Base-by-base conservation (phyloP, 768 basidiomycete species). In the Psilocybe azurescens region DNA sequence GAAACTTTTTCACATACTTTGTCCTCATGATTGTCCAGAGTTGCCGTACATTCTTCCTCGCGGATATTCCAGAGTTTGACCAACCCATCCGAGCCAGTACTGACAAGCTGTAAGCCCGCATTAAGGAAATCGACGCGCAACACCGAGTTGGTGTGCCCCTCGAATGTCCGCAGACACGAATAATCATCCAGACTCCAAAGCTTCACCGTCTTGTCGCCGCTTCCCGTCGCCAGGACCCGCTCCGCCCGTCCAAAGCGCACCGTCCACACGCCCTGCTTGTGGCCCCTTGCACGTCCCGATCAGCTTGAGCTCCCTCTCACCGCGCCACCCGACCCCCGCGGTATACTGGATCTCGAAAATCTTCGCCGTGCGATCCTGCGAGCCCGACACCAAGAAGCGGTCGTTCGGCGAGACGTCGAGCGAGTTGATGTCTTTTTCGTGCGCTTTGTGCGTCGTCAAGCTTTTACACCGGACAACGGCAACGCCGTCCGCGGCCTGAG, bases 371-470 rank as follows among this genome's bases (percentile, higher is more conserved):
- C 91, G 91, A 75, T 99, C 97, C 73, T 99, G 97, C 18, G 95
- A 97, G 20, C 95, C 97, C 3, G 96, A 97, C 8, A 89, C 97
- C 49, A 99, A 84, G 60, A 96, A 76, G 62, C 81, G 83, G 73
- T 97, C 94, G 71, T 97, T 94, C 5, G 94, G 95, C 3, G 97
- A 82, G 14, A 99, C 81, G 73, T 99, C 97, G 44, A 99, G 83
- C 59, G 95, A 88, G 74, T 99, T 99, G 78, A 99, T 99, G 75
- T 99, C 97, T 78, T 98, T 99, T 58, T 99, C 97, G 75, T 99
- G 97, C 11, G 95, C 94, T 73, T 91, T 93, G 53, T 89, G 86
- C 11, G 97, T 99, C 36, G 84, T 83, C 36, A 99, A 79, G 64
- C 94, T 94, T 70, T 84, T 87, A 71, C 89, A 90, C 61, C 84